Evolutionary conservation across 2,329 filamentous ascomycete genomes (phyloP), one percentile per base, ranked within the genome.

Genomic region (Cladosporium velox): DNA sequence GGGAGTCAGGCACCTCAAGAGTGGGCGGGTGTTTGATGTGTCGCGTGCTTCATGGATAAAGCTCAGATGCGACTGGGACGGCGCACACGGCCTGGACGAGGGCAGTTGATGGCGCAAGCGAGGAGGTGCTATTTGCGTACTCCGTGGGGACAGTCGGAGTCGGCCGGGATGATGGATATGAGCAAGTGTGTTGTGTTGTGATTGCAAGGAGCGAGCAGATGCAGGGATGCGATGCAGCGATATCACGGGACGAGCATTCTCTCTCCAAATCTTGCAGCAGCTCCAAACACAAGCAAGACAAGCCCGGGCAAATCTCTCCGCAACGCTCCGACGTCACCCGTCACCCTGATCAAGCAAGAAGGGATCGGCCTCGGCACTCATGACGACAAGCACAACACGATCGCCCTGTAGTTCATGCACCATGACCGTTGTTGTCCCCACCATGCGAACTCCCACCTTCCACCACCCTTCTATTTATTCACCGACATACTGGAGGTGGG

Each of bases 41-140:
- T 70, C 72, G 70, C 71, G 71, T 72, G 71, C 59, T 44, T 68
- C 70, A 73, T 70, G 62, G 61, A 64, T 24, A 21, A 52, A 35
- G 61, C 51, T 64, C 18, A 21, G 61, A 44, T 55, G 51, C 51
- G 49, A 57, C 34, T 30, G 60, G 49, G 44, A 18, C 59, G 47
- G 44, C 57, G 57, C 57, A 35, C 57, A 34, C 52, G 52, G 52
- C 52, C 52, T 55, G 26, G 30, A 34, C 24, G 18, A 55, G 28
- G 32, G 32, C 52, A 55, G 32, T 34, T 32, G 52, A 55, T 11
- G 28, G 52, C 28, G 28, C 52, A 21, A 30, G 59, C 41, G 24
- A 49, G 26, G 41, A 35, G 18, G 28, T 55, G 41, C 38, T 49
- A 49, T 61, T 47, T 34, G 26, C 26, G 57, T 47, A 26, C 18